Evolutionary conservation across 2,329 filamentous ascomycete species (phyloP).

Genomic region (Stagonosporopsis tanaceti): DNA sequence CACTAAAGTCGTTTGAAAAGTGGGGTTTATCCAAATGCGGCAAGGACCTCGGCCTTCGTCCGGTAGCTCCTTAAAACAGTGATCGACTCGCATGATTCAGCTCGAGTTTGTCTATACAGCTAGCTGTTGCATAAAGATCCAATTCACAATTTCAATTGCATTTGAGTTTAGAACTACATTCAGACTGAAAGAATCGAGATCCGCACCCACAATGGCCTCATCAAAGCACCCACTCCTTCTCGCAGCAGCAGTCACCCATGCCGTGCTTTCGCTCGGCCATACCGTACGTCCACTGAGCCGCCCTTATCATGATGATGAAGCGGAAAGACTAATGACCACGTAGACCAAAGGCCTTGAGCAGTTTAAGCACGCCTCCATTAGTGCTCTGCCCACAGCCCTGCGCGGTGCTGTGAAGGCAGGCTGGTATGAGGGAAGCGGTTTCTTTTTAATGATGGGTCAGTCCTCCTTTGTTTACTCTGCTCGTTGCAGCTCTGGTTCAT

Average conservation of each 20-base stretch:
- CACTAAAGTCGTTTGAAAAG: conserved; percentile 1
- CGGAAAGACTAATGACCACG: not conserved
- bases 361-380: conserved; percentile 45
- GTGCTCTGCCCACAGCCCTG: conserved; percentile 36
- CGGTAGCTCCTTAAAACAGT: not conserved
- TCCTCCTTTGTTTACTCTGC: not conserved
- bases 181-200: not conserved
- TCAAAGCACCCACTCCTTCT: conserved; percentile 39
- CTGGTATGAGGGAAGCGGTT: conserved; percentile 49
- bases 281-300: conserved; percentile 32
- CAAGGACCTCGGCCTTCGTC: conserved; percentile 11
- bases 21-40: conserved; percentile 5
- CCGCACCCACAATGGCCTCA: not conserved
- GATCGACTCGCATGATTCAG: conserved; percentile 9
- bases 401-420: conserved; percentile 44
- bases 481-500: not conserved
- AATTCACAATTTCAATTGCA: not conserved
- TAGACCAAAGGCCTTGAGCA: conserved; percentile 47
- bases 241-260: conserved; percentile 37
- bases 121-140: not conserved
- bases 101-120: not conserved
- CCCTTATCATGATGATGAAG: not conserved
- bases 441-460: conserved; percentile 46
- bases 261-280: conserved; percentile 43
- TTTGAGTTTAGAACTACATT: not conserved